Base-by-base conservation (phyloP, 1,284 basidiomycete genomes). In the Trichosporon sp. region DNA sequence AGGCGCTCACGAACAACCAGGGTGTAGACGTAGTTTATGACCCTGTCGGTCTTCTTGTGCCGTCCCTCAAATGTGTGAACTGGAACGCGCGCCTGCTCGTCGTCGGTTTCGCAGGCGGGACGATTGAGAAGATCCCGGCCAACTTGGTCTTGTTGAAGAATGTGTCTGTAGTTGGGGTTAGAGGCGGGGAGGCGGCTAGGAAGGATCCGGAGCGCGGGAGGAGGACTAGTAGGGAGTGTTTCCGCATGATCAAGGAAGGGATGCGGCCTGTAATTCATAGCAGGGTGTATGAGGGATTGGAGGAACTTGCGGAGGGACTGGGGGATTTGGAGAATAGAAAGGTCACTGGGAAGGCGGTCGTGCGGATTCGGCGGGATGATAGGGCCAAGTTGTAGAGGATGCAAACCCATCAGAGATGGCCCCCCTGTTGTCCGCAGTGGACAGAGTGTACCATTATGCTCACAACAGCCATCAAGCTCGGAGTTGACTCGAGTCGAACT, bases 1-100 rank as follows among this genome's bases (percentile, higher is more conserved):
- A 81, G 91, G 89, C 87, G 64, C 87, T 88, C 46, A 96, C 94
- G 0, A 85, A 85, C 0, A 92, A 92, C 0, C 90, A 90, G 72
- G 94, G 94, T 5, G 95, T 91, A 0, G 85, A 97, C 78, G 90
- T 97, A 31, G 89, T 96, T n/a, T 96, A 90, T 76, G 94, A 96
- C 78, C 94, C 94, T 3, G 93, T 97, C 40, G 93, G 83, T 0
- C 65, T 77, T 73, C 74, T 79, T 56, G 75, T 79, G 16, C 73
- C 75, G 3, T 75, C 77, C 31, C 80, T 97, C 70, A 96, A 96
- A 81, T 95, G 93, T 80, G 94, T 96, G 69, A 92, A 91, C 0
- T 98, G 94, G 91, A 96, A 96, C 82, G 94, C 94, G 1, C 88
- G 96, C 12, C 90, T 93, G 2, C 80, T 98, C 21, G 92, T 98